These are phyloP conservation scores for Chenopodium album DNA, from an alignment of 148 eudicot genomes.

Conservation along the genomic window DNA sequence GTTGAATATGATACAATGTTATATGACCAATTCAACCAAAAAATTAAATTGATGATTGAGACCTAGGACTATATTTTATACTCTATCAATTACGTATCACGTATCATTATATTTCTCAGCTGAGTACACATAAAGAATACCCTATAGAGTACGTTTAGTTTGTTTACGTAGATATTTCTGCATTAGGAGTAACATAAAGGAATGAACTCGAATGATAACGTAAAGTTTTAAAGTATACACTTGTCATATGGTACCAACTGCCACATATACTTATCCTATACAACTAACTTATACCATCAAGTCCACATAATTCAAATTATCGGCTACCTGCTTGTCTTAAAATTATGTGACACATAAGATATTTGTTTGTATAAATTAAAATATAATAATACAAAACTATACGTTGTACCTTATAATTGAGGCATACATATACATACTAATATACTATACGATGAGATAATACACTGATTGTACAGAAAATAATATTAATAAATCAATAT, in stretches of 20 bases:
- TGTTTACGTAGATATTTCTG: not conserved
- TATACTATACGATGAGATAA: not conserved
- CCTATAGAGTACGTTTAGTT: not conserved
- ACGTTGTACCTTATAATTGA: not conserved
- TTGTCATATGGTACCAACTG: not conserved
- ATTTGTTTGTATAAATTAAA: not conserved
- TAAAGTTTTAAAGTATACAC: conserved; percentile 2
- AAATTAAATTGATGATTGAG: too few species aligned
- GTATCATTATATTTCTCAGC: too few species aligned
- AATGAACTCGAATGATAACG: not conserved
- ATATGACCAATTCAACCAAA: too few species aligned
- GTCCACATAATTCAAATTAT: conserved; percentile 2
- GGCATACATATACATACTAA: not conserved
- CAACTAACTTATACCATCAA: conserved; percentile 2
- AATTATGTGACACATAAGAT: not conserved
- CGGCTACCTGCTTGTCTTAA: not conserved
- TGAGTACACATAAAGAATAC: too few species aligned
- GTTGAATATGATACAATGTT: too few species aligned
- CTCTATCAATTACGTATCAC: too few species aligned
- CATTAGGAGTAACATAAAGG: not conserved
- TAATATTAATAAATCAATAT: too few species aligned
- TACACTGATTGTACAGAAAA: too few species aligned
- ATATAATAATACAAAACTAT: not conserved
- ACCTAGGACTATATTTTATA: too few species aligned
- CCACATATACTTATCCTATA: not conserved